Conservation (phyloP, 768 basidiomycete species). For the Mycena belliarum region DNA sequence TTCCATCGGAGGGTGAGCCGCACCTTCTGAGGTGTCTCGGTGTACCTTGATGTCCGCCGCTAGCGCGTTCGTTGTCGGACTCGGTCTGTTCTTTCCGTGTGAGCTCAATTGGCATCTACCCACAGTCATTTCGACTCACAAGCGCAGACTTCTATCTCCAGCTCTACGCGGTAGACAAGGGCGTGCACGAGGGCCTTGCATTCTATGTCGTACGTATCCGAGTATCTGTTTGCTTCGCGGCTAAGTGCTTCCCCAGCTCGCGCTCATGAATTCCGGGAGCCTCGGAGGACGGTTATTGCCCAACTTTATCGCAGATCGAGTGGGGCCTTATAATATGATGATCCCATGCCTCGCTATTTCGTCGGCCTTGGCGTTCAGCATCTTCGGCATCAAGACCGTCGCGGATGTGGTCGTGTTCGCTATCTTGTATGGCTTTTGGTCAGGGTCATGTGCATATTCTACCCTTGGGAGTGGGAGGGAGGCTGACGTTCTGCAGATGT, state of each 20-base stretch:
- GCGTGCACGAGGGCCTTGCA: slow-evolving; percentile 3
- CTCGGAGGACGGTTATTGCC: slow-evolving; percentile 13
- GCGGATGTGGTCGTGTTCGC: slow-evolving; percentile 5
- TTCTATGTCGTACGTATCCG: slow-evolving; percentile 14
- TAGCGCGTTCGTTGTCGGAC: slow-evolving; percentile 16
- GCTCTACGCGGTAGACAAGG: slow-evolving; percentile 11
- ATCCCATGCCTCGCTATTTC: slow-evolving; percentile 14
- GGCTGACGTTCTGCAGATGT: slow-evolving; percentile 31
- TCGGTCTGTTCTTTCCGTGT: slow-evolving; percentile 18
- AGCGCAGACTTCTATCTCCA: slow-evolving; percentile 13
- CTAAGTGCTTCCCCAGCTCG: background rate
- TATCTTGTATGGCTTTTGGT: slow-evolving; percentile 13
- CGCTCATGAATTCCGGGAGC: slow-evolving; percentile 14
- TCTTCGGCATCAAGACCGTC: slow-evolving; percentile 1
- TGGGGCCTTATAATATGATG: slow-evolving; percentile 18
- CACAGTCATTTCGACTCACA: background rate
- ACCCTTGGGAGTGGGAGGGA: background rate
- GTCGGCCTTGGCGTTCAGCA: slow-evolving; percentile 7
- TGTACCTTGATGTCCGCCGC: background rate
- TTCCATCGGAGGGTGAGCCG: slow-evolving; percentile 12
- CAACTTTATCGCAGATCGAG: slow-evolving; percentile 15
- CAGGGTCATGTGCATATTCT: slow-evolving; percentile 8
- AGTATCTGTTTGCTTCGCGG: background rate
- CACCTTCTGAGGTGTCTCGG: background rate
- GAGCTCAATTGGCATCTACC: background rate